Evolutionary conservation across 495 filamentous ascomycete species (phyloP).

Genomic region (Acidiella bohemica): DNA sequence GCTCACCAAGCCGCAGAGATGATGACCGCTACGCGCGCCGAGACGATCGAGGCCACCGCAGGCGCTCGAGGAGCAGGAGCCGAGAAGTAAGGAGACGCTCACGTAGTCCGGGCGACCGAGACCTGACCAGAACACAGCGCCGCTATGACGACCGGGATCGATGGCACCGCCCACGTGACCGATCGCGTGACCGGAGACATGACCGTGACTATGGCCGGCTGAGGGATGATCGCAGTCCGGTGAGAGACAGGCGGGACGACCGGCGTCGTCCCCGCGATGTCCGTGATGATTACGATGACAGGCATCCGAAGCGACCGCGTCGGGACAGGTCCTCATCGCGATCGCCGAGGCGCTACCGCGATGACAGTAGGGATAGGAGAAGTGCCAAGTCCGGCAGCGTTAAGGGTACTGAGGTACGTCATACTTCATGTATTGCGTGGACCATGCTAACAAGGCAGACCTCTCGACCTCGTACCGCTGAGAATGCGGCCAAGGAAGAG

Average conservation of each 20-base stretch:
- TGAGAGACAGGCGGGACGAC: slow-evolving; percentile 15
- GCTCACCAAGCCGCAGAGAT: slow-evolving; percentile 19
- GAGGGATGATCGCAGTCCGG: slow-evolving; percentile 11
- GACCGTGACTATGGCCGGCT: not conserved
- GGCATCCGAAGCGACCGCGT: slow-evolving; percentile 11
- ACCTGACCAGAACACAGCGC: slow-evolving; percentile 5
- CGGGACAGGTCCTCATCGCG: slow-evolving; percentile 1
- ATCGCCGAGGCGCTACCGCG: slow-evolving; percentile 4
- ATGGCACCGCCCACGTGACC: slow-evolving; percentile 9
- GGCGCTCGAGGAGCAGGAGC: slow-evolving; percentile 3
- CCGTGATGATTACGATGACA: slow-evolving; percentile 18
- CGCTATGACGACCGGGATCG: not conserved
- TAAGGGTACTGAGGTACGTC: slow-evolving; percentile 15
- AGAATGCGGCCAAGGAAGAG: slow-evolving; percentile 13
- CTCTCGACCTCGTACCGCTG: slow-evolving; percentile 8
- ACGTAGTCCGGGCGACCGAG: slow-evolving; percentile 5
- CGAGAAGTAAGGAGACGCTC: slow-evolving; percentile 8
- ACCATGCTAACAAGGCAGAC: slow-evolving; percentile 15
- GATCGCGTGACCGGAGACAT: slow-evolving; percentile 5
- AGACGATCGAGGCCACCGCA: slow-evolving; percentile 13
- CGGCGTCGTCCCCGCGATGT: slow-evolving; percentile 4
- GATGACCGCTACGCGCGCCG: slow-evolving; percentile 7
- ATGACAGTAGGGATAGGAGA: slow-evolving; percentile 9
- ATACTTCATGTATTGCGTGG: not conserved
- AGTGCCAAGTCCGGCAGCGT: slow-evolving; percentile 1